Evolutionary conservation across 2,329 filamentous ascomycete genomes (phyloP).

Genomic region (Xylariales sp.): DNA sequence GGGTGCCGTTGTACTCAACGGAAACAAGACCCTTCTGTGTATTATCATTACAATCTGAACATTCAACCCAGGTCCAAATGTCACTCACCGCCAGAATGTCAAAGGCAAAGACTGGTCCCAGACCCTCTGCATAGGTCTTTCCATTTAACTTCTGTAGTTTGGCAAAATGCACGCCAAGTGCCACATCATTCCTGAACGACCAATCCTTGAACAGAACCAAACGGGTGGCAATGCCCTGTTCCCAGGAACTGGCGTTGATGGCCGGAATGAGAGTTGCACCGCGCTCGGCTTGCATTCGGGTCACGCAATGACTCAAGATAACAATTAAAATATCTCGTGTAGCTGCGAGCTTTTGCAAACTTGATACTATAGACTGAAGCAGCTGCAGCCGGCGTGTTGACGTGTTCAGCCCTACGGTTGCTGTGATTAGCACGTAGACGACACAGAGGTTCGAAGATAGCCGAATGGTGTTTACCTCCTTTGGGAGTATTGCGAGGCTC

Average conservation of each 20-base stretch:
- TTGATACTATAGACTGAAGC: constrained; percentile 60
- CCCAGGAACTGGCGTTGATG: constrained; percentile 74
- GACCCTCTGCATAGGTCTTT: constrained; percentile 33
- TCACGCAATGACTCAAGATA: constrained; percentile 74
- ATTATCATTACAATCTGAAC: constrained; percentile 10
- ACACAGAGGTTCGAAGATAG: no score
- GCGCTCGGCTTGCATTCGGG: constrained; percentile 65
- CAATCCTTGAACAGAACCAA: constrained; percentile 78
- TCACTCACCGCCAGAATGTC: constrained; percentile 39
- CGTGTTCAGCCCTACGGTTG: constrained; percentile 29
- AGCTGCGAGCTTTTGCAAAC: constrained; percentile 71
- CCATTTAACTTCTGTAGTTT: constrained; percentile 64
- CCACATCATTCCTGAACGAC: constrained; percentile 44
- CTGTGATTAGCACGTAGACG: constrained; percentile 10
- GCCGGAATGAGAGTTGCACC: constrained; percentile 69
- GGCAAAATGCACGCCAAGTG: constrained; percentile 51
- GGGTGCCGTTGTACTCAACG: constrained; percentile 36
- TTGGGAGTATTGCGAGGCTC: constrained; percentile 34
- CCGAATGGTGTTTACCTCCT: constrained; percentile 37
- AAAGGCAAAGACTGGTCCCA: constrained; percentile 46
- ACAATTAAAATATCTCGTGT: constrained; percentile 69
- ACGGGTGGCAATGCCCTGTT: constrained; percentile 67
- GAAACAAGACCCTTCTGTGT: constrained; percentile 38
- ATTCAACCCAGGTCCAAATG: constrained; percentile 11
- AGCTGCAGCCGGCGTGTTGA: constrained; percentile 44